Conservation (phyloP, 2,329 filamentous ascomycete genomes). For the Chaetomium olivaceum region DNA sequence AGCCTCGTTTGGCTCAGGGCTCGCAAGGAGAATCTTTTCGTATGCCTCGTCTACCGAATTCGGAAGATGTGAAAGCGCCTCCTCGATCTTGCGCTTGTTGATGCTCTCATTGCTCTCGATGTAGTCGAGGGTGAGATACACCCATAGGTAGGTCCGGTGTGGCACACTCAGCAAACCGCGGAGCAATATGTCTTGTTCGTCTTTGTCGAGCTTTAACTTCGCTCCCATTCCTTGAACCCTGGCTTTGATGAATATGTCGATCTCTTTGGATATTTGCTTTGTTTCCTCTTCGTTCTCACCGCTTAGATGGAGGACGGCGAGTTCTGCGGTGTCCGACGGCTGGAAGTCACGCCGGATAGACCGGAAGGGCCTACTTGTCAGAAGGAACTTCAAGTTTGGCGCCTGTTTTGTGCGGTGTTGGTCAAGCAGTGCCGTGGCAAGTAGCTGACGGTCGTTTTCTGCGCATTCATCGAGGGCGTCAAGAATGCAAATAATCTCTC, state of each 20-base stretch:
- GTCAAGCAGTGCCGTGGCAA: slow-evolving; percentile 25
- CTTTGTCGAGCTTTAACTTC: slow-evolving; percentile 21
- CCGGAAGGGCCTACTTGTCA: slow-evolving; percentile 39
- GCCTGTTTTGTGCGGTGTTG: slow-evolving; percentile 18
- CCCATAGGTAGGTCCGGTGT: slow-evolving; percentile 45
- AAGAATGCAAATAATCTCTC: slow-evolving; percentile 36
- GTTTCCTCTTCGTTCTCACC: slow-evolving; percentile 36
- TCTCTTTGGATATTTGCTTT: slow-evolving; percentile 36
- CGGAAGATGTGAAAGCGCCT: slow-evolving; percentile 26
- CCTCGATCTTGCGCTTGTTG: slow-evolving; percentile 16
- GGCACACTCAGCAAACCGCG: slow-evolving; percentile 35
- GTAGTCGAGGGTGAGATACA: slow-evolving; percentile 39
- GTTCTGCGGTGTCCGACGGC: slow-evolving; percentile 1
- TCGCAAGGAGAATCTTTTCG: slow-evolving; percentile 31
- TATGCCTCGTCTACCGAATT: slow-evolving; percentile 32
- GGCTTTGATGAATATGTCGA: slow-evolving; percentile 37
- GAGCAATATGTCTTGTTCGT: slow-evolving; percentile 28
- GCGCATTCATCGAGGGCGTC: slow-evolving; percentile 41
- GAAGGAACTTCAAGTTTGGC: slow-evolving; percentile 37
- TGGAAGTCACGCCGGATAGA: slow-evolving; percentile 30
- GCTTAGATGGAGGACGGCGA: slow-evolving; percentile 27
- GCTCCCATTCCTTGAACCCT: slow-evolving; percentile 19
- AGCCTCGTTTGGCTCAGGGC: slow-evolving; percentile 8
- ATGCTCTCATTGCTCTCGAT: slow-evolving; percentile 30
- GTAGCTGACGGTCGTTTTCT: slow-evolving; percentile 12